Percentiles rank a stretch among this genome's conserved stretches.
Evolutionary conservation across 257 asterid species (phyloP).

Genomic region (Linaria vulgaris): DNA sequence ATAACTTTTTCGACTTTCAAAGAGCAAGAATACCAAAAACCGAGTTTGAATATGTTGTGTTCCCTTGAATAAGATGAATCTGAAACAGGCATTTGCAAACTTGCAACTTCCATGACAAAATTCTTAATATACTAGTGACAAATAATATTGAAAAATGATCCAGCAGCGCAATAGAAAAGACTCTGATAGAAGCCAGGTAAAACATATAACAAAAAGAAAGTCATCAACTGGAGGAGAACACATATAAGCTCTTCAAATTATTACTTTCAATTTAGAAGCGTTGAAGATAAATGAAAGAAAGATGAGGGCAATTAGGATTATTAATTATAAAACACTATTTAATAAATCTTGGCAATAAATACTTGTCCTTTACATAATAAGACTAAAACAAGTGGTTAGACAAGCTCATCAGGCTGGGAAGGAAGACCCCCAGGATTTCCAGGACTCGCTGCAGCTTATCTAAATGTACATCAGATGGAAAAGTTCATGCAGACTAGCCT

Average conservation of each 20-base stretch:
- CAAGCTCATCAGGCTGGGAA: not conserved
- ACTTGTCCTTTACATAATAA: not conserved
- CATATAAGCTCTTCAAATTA: too few relatives aligned
- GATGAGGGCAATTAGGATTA: too few relatives aligned
- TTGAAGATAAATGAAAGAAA: too few relatives aligned
- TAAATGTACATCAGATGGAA: not conserved
- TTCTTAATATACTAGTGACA: not conserved
- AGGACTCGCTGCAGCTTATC: not conserved
- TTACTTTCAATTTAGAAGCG: too few relatives aligned
- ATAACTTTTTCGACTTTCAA: not conserved
- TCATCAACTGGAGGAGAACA: too few relatives aligned
- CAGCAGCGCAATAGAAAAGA: too few relatives aligned
- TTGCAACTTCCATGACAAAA: not conserved
- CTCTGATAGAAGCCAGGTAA: too few relatives aligned
- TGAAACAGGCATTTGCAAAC: not conserved
- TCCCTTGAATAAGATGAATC: not conserved
- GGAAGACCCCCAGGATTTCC: not conserved
- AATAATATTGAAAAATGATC: too few relatives aligned
- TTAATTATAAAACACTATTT: too few relatives aligned
- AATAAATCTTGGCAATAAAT: too few relatives aligned
- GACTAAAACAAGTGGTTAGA: not conserved
- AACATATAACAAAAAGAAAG: too few relatives aligned
- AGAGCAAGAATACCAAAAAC: conserved; percentile 4
- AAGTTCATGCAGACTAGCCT: not conserved
- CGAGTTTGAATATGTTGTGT: not conserved